A percentile compares a stretch with the other conserved stretches of the same genome.
Conservation (phyloP, 176 grass and related monocot genomes). For the Guadua angustifolia region DNA sequence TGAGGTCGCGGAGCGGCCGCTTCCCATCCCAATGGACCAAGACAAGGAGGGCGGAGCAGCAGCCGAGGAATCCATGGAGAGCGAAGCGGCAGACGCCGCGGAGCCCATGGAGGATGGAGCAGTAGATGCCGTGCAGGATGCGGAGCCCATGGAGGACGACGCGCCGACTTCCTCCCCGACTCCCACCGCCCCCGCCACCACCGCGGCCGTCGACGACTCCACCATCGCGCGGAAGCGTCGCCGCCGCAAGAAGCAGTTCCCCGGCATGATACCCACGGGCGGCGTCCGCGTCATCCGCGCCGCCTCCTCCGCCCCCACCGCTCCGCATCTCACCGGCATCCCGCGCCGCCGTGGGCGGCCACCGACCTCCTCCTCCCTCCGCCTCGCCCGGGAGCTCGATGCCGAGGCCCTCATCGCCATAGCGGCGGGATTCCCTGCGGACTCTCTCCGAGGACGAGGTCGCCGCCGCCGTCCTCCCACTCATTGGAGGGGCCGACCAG, state of each 20-base stretch:
- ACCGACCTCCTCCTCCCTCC: conserved; percentile 75
- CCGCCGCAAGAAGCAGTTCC: conserved; percentile 96
- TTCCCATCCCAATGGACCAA: conserved; percentile 46
- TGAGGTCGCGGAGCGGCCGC: conserved; percentile 1
- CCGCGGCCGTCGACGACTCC: conserved; percentile 44
- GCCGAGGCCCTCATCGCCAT: conserved; percentile 84
- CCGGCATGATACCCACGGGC: conserved; percentile 80
- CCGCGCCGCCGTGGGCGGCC: conserved; percentile 66
- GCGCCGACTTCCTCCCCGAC: no score
- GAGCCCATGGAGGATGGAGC: neutral
- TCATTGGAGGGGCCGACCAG: conserved; percentile 71
- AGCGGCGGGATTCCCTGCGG: conserved; percentile 82
- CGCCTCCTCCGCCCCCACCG: conserved; percentile 40
- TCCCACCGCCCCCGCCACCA: no score
- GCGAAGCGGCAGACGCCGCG: conserved; percentile 1
- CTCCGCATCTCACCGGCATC: conserved; percentile 49
- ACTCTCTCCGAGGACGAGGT: conserved; percentile 90
- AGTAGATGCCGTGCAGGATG: no score
- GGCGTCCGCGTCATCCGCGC: conserved; percentile 68
- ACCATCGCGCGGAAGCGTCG: conserved; percentile 65
- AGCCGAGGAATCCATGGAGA: neutral
- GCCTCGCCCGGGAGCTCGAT: conserved; percentile 92
- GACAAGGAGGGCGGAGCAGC: conserved; percentile 17
- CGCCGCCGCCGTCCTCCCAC: conserved; percentile 68
- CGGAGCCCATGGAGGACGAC: no score